Percentiles rank a stretch among this genome's conserved stretches.
Evolutionary conservation across 176 grass and related monocot species (phyloP).

Genomic region (Hordeum vulgare): MorexV3_pseudomolecules_assembly NC_058524.1:14278140-14278639

Average conservation of each 20-base stretch:
- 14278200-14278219: too few species aligned
- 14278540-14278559: conserved; percentile 10
- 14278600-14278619: background rate
- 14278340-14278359: background rate
- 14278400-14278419: background rate
- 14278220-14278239: too few species aligned
- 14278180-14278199: too few species aligned
- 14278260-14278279: too few species aligned
- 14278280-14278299: too few species aligned
- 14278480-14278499: background rate
- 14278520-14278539: background rate
- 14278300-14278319: background rate
- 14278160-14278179: too few species aligned
- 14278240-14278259: too few species aligned
- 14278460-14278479: background rate
- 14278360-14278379: background rate
- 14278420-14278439: background rate
- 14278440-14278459: background rate
- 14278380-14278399: background rate
- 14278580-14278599: background rate
- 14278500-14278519: too few species aligned
- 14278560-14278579: background rate
- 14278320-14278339: background rate
- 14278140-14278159: too few species aligned
- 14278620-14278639: conserved; percentile 44